These are phyloP conservation scores for Castanopsis chinensis DNA, from an alignment of 306 rosid species.

Conservation along the genomic window DNA sequence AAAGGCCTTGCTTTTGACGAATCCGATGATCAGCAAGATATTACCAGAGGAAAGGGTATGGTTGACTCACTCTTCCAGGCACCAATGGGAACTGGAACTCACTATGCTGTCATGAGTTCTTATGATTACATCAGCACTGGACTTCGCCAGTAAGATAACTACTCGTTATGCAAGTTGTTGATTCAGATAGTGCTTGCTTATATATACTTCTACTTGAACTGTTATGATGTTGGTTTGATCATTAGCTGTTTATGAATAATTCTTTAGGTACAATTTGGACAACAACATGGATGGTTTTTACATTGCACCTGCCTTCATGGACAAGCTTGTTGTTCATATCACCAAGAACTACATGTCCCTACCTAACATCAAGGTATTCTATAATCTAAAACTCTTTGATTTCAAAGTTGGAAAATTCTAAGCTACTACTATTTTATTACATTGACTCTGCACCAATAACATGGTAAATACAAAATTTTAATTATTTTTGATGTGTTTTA, in stretches of 20 bases:
- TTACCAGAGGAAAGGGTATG: constrained; percentile 95
- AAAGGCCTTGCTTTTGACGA: constrained; percentile 59
- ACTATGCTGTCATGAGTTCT: constrained; percentile 78
- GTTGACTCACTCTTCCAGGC: constrained; percentile 90
- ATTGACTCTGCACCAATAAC: no score
- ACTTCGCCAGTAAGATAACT: constrained; percentile 52
- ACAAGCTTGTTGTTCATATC: constrained; percentile 98
- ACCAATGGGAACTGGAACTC: constrained; percentile 58
- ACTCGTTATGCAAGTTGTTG: background rate
- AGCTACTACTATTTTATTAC: no score
- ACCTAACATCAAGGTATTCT: constrained; percentile 83
- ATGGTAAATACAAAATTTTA: no score
- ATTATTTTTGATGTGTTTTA: no score
- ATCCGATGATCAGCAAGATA: constrained; percentile 95
- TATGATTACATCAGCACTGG: constrained; percentile 86
- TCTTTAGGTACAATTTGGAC: constrained; percentile 66
- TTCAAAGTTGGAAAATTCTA: background rate
- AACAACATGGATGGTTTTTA: constrained; percentile 72
- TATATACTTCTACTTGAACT: background rate
- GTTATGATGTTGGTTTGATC: constrained; percentile 1
- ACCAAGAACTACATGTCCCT: constrained; percentile 83
- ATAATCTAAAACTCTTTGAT: background rate
- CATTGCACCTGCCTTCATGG: constrained; percentile 98
- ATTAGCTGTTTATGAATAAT: constrained; percentile 5
- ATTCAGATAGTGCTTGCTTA: background rate